phyloP scores from a whole-genome alignment of 768 basidiomycete genomes.

The Sporobolomyces phaffii region DNA sequence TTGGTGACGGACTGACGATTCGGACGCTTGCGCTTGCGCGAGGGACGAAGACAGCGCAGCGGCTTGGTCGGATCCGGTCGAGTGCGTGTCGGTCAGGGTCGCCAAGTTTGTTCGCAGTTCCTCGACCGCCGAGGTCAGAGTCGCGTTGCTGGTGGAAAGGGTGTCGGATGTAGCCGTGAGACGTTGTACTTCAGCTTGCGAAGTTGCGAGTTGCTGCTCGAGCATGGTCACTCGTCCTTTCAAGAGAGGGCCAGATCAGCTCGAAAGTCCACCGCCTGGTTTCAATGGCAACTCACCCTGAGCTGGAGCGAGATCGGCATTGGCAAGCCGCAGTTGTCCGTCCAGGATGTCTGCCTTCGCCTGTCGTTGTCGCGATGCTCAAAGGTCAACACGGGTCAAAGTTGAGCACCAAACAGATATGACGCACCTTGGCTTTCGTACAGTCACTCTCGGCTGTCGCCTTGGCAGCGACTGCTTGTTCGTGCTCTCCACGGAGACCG shows the following conservation, averaged over 20 bases:
- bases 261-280: background rate
- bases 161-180: constrained; percentile 9
- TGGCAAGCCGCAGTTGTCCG: background rate
- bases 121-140: constrained; percentile 13
- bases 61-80: constrained; percentile 15
- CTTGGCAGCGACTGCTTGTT: background rate
- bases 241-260: background rate
- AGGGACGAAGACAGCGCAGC: constrained; percentile 23
- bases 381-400: no score
- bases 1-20: background rate
- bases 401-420: no score
- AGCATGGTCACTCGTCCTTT: constrained; percentile 21
- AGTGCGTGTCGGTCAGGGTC: constrained; percentile 7
- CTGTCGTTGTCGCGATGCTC: background rate
- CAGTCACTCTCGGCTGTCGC: constrained; percentile 5
- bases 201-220: constrained; percentile 17
- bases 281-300: constrained; percentile 2
- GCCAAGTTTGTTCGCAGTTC: constrained; percentile 25
- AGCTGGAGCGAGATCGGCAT: constrained; percentile 13
- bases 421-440: constrained; percentile 2
- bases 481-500: constrained; percentile 52
- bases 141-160: constrained; percentile 6
- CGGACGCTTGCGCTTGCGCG: constrained; percentile 15
- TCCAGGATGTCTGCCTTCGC: constrained; percentile 29
- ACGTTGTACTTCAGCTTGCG: constrained; percentile 21